Conservation (phyloP, 345 rosid genomes). For the Citrus maxima region DNA sequence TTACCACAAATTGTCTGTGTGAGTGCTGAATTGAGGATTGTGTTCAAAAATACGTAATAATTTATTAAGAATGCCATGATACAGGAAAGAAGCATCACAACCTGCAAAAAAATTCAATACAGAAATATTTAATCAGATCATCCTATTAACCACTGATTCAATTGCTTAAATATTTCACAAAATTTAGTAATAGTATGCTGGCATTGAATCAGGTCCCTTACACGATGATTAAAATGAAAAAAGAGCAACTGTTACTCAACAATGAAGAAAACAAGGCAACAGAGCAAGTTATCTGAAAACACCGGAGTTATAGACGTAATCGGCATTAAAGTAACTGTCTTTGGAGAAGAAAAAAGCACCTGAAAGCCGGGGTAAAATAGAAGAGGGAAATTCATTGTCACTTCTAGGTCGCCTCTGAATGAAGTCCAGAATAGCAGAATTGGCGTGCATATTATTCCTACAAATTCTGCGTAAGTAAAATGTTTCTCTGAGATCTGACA, state of each 20-base stretch:
- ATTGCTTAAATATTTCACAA: background rate
- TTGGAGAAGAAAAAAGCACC: constrained; percentile 30
- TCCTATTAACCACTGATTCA: background rate
- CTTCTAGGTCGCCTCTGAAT: constrained; percentile 52
- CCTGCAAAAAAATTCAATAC: constrained; percentile 34
- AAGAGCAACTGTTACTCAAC: background rate
- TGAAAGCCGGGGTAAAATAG: constrained; percentile 53
- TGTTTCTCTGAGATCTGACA: background rate
- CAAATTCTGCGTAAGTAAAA: constrained; percentile 5
- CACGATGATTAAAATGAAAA: background rate
- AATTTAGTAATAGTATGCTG: background rate
- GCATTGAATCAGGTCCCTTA: background rate
- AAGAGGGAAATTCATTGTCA: constrained; percentile 45
- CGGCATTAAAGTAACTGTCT: background rate
- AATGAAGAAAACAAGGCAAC: background rate
- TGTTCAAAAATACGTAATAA: constrained; percentile 62
- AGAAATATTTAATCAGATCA: background rate
- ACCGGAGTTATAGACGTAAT: background rate
- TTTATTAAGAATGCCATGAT: constrained; percentile 65
- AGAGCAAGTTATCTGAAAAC: background rate
- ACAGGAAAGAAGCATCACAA: constrained; percentile 60
- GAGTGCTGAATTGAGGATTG: constrained; percentile 69
- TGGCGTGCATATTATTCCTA: constrained; percentile 55
- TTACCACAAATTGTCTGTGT: constrained; percentile 76
- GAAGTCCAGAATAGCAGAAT: constrained; percentile 55